Percentiles rank a stretch among this genome's conserved stretches.
phyloP scores from a whole-genome alignment of 371 early-diverging fungal genomes.

The Conidiobolus incongruus region DNA sequence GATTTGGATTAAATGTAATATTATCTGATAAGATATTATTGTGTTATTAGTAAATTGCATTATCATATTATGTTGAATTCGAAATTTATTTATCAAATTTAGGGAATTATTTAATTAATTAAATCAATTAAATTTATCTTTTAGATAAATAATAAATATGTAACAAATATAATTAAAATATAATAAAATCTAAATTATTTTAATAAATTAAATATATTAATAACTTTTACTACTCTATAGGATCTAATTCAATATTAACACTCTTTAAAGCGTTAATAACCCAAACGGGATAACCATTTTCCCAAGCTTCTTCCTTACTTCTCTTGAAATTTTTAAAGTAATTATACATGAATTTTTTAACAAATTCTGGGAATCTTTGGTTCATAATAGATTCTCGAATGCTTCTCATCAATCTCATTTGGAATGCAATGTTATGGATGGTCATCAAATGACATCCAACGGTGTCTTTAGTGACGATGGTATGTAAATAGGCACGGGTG shows the following conservation, averaged over 20 bases:
- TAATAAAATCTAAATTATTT: too few relatives aligned
- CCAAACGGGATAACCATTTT: constrained; percentile 49
- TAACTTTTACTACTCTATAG: neutral
- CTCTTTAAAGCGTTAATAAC: constrained; percentile 56
- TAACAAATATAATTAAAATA: too few relatives aligned
- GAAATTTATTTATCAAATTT: too few relatives aligned
- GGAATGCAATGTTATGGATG: constrained; percentile 80
- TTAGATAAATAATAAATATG: too few relatives aligned
- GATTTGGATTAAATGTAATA: too few relatives aligned
- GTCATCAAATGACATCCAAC: constrained; percentile 81
- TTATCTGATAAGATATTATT: too few relatives aligned
- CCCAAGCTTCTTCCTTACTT: neutral
- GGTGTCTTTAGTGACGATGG: constrained; percentile 55
- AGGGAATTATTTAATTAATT: too few relatives aligned
- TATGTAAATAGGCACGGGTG: constrained; percentile 54
- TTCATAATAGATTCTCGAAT: constrained; percentile 54
- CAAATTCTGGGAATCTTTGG: constrained; percentile 57
- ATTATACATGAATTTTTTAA: constrained; percentile 44
- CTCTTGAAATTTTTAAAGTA: neutral
- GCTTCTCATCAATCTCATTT: constrained; percentile 63
- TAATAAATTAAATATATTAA: too few relatives aligned
- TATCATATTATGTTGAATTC: too few relatives aligned
- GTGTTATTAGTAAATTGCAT: too few relatives aligned
- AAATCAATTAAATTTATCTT: too few relatives aligned
- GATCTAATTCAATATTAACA: constrained; percentile 41